These are phyloP conservation scores for Wickerhamomyces alni DNA, from an alignment of 805 yeast genomes.

Conservation along the genomic window DNA sequence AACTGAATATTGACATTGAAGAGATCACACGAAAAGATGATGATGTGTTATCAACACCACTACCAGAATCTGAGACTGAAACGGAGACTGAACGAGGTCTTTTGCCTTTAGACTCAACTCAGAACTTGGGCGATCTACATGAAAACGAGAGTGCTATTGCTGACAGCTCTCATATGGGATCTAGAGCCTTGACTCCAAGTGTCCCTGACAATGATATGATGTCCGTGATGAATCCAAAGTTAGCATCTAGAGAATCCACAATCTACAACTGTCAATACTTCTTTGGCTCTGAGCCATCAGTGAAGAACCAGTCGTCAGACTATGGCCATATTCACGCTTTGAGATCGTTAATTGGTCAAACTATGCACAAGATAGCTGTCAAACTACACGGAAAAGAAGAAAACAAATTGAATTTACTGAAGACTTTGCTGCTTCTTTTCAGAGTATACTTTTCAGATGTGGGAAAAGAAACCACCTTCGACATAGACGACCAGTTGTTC, in stretches of 20 bases:
- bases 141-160: slow-evolving; percentile 20
- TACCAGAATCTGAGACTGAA: slow-evolving; percentile 14
- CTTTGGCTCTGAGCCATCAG: slow-evolving; percentile 50
- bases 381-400: slow-evolving; percentile 43
- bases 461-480: slow-evolving; percentile 64
- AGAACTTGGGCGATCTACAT: slow-evolving; percentile 12
- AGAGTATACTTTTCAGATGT: slow-evolving; percentile 78
- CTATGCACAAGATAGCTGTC: slow-evolving; percentile 51
- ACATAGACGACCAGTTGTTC: slow-evolving; percentile 45
- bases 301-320: slow-evolving; percentile 34
- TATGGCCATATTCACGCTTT: slow-evolving; percentile 53
- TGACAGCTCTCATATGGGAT: too few species aligned
- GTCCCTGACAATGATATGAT: slow-evolving; percentile 27
- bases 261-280: slow-evolving; percentile 59
- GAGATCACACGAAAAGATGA: slow-evolving; percentile 25
- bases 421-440: slow-evolving; percentile 54
- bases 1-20: slow-evolving; percentile 32
- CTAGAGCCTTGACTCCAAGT: slow-evolving; percentile 24
- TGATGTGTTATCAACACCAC: slow-evolving; percentile 12
- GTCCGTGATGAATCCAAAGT: slow-evolving; percentile 47
- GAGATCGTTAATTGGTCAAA: slow-evolving; percentile 53
- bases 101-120: slow-evolving; percentile 23
- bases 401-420: slow-evolving; percentile 60
- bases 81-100: too few species aligned
- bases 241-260: slow-evolving; percentile 54